These are phyloP conservation scores for Tillandsia fasciculata DNA, from an alignment of 176 grass and related monocot genomes.

Conservation along the genomic window DNA sequence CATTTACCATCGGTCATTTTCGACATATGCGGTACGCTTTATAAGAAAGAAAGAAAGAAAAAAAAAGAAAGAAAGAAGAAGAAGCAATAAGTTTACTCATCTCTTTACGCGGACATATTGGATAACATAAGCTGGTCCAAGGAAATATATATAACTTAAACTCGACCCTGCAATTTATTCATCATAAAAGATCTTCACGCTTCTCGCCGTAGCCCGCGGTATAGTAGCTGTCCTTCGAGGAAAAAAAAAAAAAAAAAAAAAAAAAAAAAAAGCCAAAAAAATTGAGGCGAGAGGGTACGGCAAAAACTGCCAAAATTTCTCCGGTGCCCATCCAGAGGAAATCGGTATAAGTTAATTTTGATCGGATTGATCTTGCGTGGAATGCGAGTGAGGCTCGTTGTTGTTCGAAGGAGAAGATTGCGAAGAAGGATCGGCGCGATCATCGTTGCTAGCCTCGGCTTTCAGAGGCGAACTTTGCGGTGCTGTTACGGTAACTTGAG, in stretches of 20 bases:
- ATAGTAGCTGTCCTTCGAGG: neutral
- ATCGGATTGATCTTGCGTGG: neutral
- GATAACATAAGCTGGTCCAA: neutral
- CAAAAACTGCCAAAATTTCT: slow-evolving; percentile 1
- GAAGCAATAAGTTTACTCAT: neutral
- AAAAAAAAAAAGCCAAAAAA: neutral
- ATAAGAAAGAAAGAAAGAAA: neutral
- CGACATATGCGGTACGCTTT: neutral
- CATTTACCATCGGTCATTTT: neutral
- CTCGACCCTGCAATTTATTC: slow-evolving; percentile 1
- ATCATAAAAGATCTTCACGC: slow-evolving; percentile 3
- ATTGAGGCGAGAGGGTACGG: neutral
- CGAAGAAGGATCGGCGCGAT: neutral
- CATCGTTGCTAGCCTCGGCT: neutral
- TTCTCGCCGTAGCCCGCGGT: neutral
- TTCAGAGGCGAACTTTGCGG: neutral
- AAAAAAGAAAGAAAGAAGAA: neutral
- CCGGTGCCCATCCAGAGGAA: neutral
- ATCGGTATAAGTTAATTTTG: neutral
- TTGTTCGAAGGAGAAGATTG: neutral
- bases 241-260: neutral
- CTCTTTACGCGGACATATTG: neutral
- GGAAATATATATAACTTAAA: neutral
- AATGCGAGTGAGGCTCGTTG: neutral
- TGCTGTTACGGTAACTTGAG: slow-evolving; percentile 7